Conservation (phyloP, 345 rosid species). For the Brassica rapa region DNA sequence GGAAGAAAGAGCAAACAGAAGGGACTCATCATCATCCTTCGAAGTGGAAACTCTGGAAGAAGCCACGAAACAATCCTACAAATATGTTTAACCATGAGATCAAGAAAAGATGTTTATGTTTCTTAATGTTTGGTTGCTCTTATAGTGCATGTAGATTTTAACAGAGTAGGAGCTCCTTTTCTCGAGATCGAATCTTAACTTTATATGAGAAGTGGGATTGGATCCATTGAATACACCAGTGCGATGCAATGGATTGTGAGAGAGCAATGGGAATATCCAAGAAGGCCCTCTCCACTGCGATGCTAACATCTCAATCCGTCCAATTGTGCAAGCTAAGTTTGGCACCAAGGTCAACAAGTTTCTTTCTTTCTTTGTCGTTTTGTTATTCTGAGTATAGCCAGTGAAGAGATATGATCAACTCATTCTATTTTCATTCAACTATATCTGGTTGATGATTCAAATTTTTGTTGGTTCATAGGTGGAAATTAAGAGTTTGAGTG, state of each 20-base stretch:
- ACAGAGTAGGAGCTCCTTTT: constrained; percentile 54
- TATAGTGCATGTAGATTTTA: constrained; percentile 70
- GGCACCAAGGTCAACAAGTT: constrained; percentile 75
- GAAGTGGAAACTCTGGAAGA: too few relatives aligned
- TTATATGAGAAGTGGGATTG: constrained; percentile 40
- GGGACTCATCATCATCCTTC: neutral
- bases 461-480: constrained; percentile 54
- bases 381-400: neutral
- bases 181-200: neutral
- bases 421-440: neutral
- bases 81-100: neutral
- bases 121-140: constrained; percentile 19
- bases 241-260: constrained; percentile 80
- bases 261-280: constrained; percentile 92
- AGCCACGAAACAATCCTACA: neutral
- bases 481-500: constrained; percentile 84
- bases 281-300: constrained; percentile 52
- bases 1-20: too few relatives aligned
- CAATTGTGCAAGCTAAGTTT: constrained; percentile 44
- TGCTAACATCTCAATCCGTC: constrained; percentile 63
- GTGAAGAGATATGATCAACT: neutral
- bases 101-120: constrained; percentile 19
- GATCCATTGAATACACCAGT: constrained; percentile 64
- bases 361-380: neutral
- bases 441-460: neutral